These are phyloP conservation scores for Candolleomyces efflorescens DNA, from an alignment of 768 basidiomycete species.

Conservation along the genomic window DNA sequence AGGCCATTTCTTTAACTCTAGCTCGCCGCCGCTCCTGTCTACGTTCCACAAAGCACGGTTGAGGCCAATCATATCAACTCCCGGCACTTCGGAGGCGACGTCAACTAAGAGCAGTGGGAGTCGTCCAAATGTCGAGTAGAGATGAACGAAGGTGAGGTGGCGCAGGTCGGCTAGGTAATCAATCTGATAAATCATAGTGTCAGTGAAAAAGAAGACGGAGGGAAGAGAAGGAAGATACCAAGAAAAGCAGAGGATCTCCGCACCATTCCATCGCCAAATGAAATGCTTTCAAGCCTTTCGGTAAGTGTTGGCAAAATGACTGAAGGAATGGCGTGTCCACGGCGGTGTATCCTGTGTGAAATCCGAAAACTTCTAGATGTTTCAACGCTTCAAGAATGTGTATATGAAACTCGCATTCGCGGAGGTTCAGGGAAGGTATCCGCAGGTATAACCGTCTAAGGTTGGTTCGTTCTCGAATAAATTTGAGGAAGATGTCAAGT, in stretches of 20 bases:
- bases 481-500: constrained; percentile 20
- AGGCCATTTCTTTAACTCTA: constrained; percentile 29
- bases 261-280: constrained; percentile 34
- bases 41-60: constrained; percentile 36
- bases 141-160: constrained; percentile 31
- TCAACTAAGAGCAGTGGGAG: constrained; percentile 31
- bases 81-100: constrained; percentile 27
- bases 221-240: constrained; percentile 16
- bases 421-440: constrained; percentile 22
- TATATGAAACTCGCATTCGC: constrained; percentile 15
- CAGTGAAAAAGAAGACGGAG: no score
- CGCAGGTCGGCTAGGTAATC: constrained; percentile 24
- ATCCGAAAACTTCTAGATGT: constrained; percentile 30
- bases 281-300: constrained; percentile 27
- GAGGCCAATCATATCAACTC: constrained; percentile 31
- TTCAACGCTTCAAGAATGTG: constrained; percentile 23
- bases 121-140: constrained; percentile 27
- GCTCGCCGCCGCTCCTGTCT: constrained; percentile 24
- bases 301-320: constrained; percentile 21
- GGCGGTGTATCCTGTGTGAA: constrained; percentile 30
- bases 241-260: constrained; percentile 18
- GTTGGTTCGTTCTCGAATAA: constrained; percentile 24
- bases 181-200: constrained; percentile 13
- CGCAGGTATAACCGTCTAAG: constrained; percentile 33
- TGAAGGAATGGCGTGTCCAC: constrained; percentile 21